Percentiles rank a stretch among this genome's conserved stretches.
Conservation (phyloP, 1,284 basidiomycete genomes). For the Ustilago xerochloae region DNA sequence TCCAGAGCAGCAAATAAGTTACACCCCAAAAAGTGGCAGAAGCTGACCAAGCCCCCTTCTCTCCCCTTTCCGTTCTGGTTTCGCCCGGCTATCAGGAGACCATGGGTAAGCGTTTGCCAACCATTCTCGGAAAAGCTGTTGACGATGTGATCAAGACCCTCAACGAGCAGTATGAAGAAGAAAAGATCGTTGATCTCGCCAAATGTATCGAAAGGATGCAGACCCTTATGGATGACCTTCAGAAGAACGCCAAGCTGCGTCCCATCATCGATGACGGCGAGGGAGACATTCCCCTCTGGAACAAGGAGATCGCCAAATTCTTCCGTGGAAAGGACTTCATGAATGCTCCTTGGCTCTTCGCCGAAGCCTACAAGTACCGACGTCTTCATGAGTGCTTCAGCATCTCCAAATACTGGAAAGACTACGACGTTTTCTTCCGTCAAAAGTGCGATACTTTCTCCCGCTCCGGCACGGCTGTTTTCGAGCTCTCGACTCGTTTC, state of each 20-base stretch:
- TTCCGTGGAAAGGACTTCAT: conserved; percentile 97
- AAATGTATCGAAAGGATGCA: conserved; percentile 78
- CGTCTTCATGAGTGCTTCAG: conserved; percentile 94
- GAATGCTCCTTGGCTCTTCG: conserved; percentile 75
- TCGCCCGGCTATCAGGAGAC: conserved; percentile 51
- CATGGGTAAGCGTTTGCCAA: conserved; percentile 92
- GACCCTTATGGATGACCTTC: conserved; percentile 69
- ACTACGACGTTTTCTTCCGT: conserved; percentile 73
- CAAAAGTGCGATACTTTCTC: conserved; percentile 89
- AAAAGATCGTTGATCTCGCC: conserved; percentile 85
- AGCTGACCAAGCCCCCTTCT: no score
- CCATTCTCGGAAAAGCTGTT: conserved; percentile 94
- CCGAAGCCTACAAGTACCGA: conserved; percentile 97
- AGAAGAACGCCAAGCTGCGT: conserved; percentile 70
- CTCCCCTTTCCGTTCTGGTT: neutral
- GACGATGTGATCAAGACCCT: conserved; percentile 90
- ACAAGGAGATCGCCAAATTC: conserved; percentile 77
- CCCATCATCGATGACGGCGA: conserved; percentile 92
- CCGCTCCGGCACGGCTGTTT: conserved; percentile 89
- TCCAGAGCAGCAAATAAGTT: no score
- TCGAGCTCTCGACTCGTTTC: conserved; percentile 93
- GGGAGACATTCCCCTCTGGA: conserved; percentile 94
- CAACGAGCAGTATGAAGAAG: conserved; percentile 81
- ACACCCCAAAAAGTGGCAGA: no score
- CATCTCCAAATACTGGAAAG: conserved; percentile 87